Evolutionary conservation across 2,329 filamentous ascomycete species (phyloP), one percentile per base, ranked within the genome.

Genomic region (Trichoderma asperellum): DNA sequence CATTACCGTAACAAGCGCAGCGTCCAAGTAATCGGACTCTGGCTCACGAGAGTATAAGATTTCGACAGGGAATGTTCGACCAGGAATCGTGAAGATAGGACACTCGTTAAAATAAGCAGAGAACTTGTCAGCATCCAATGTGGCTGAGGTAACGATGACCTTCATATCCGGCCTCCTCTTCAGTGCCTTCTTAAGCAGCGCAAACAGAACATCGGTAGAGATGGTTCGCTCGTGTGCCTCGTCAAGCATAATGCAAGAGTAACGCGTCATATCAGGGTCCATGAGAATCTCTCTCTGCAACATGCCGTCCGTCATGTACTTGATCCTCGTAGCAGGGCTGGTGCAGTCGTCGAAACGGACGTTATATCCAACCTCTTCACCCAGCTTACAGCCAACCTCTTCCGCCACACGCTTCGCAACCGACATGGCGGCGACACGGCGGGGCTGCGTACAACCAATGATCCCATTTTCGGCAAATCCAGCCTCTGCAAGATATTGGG

Each of bases 251-350:
- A 99, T 97, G 71, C 96, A 93, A 0, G 94, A 97, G 77, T 99
- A 99, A 73, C 92, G 89, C 76, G 87, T 92, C 73, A 99, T 83
- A 75, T 97, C 92, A 0, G 94, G 92, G 78, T 99, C 96, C 73
- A 97, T 87, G 63, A 99, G 86, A 77, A 97, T 94, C 82, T 99
- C 96, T 83, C 96, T 88, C 81, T 97, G 90, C 78, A 99, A 87
- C 92, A 98, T 98, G 80, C 96, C 96, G 76, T 99, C 96, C 18
- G 96, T 99, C 95, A 99, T 97, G 83, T 99, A 99, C 83, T 99
- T 99, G 83, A 99, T 97, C 77, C 91, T 93, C 1, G 96, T 99
- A 21, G 90, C 87, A 2, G 93, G 89, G 72, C 91, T 92, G 0
- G 95, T 97, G 78, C 91, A 92, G 81, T 99, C 96, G 77, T 99